Conservation (phyloP, 306 rosid species). For the Cicer arietinum region DNA sequence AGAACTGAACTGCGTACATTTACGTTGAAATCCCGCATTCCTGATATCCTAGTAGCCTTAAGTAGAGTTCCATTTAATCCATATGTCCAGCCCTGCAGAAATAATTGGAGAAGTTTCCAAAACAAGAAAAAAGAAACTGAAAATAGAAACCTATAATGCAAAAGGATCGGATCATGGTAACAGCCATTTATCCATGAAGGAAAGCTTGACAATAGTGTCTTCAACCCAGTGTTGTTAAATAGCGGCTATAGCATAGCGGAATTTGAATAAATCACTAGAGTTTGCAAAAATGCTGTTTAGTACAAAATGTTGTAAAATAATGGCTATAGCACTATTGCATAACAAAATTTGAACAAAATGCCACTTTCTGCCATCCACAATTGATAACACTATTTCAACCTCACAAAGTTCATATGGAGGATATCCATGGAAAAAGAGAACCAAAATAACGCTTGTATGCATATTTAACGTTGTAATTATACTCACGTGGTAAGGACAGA, state of each 20-base stretch:
- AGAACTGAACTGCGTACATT: constrained; percentile 60
- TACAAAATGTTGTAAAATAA: no score
- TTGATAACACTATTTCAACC: neutral
- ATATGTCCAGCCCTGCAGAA: constrained; percentile 91
- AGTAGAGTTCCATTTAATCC: constrained; percentile 82
- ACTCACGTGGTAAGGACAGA: constrained; percentile 95
- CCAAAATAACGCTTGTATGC: constrained; percentile 6
- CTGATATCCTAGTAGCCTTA: constrained; percentile 78
- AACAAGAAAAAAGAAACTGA: constrained; percentile 1
- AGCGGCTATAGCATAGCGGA: no score
- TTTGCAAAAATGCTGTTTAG: no score
- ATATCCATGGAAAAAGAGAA: neutral
- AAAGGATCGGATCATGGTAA: constrained; percentile 14
- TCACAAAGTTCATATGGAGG: constrained; percentile 3
- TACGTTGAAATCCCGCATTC: constrained; percentile 71
- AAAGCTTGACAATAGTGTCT: constrained; percentile 26
- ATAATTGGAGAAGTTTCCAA: constrained; percentile 18
- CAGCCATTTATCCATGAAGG: constrained; percentile 13
- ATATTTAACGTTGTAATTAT: constrained; percentile 19
- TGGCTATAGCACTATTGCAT: no score
- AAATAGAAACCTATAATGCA: constrained; percentile 17
- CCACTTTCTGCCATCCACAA: no score
- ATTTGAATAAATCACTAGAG: no score
- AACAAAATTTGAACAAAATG: no score
- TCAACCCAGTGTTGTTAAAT: neutral